Conservation (phyloP, 2,329 filamentous ascomycete species). For the Ophiostoma sp. region DNA sequence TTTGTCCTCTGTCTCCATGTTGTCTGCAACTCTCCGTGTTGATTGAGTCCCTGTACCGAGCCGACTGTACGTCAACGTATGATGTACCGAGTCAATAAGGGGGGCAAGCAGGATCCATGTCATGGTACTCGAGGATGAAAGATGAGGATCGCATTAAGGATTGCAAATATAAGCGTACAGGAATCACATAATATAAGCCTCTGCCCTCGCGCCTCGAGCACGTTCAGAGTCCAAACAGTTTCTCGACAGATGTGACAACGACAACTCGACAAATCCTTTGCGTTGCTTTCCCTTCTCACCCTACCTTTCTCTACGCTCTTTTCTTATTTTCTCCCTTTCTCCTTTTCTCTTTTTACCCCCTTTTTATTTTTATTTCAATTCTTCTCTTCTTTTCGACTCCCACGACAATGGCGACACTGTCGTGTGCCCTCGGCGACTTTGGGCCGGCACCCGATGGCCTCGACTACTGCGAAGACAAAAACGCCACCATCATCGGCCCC, state of each 20-base stretch:
- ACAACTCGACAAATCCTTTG: neutral
- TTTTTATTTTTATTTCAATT: neutral
- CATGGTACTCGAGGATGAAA: neutral
- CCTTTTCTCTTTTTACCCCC: neutral
- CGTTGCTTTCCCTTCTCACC: neutral
- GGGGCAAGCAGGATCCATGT: neutral
- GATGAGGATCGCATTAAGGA: neutral
- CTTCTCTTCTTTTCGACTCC: neutral
- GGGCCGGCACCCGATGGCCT: neutral
- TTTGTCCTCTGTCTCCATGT: no score
- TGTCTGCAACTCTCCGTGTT: neutral
- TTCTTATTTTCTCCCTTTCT: neutral
- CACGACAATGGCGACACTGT: neutral
- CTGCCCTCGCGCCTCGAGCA: neutral
- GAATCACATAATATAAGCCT: conserved; percentile 6
- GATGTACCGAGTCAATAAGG: neutral
- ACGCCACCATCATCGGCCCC: neutral
- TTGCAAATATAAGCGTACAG: neutral
- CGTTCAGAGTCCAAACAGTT: neutral
- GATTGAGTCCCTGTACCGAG: no score
- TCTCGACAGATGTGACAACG: neutral
- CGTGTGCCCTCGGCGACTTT: neutral
- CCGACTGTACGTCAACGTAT: no score
- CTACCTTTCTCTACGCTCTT: neutral
- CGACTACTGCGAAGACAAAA: conserved; percentile 4